Conservation (phyloP, 1,284 basidiomycete species). For the Ceratobasidium sp. region DNA sequence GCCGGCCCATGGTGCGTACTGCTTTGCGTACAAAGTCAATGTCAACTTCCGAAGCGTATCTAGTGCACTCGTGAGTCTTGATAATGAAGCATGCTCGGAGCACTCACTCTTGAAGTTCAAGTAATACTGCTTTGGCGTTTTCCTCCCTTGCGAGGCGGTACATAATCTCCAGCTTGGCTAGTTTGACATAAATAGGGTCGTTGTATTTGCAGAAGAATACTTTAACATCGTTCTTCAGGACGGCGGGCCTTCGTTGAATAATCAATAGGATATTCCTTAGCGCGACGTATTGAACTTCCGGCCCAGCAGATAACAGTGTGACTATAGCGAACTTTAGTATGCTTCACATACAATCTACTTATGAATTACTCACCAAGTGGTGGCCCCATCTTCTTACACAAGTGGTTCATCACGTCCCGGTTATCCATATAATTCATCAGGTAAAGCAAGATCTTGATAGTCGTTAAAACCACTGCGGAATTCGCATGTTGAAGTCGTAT, state of each 20-base stretch:
- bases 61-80: conserved; percentile 49
- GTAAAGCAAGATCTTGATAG: conserved; percentile 94
- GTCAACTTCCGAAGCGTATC: conserved; percentile 97
- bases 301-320: conserved; percentile 90
- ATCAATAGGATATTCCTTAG: conserved; percentile 95
- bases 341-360: conserved; percentile 1
- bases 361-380: conserved; percentile 73
- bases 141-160: conserved; percentile 89
- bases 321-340: conserved; percentile 58
- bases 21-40: conserved; percentile 98
- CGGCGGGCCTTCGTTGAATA: conserved; percentile 89
- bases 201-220: conserved; percentile 99
- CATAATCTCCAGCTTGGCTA: conserved; percentile 99
- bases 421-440: conserved; percentile 99
- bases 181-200: conserved; percentile 98
- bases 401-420: conserved; percentile 79
- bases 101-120: conserved; percentile 90
- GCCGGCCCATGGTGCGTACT: conserved; percentile 91
- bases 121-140: conserved; percentile 88
- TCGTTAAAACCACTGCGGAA: conserved; percentile 91
- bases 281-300: conserved; percentile 98
- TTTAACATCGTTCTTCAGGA: conserved; percentile 95
- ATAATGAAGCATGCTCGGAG: neutral
- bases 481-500: conserved; percentile 91
- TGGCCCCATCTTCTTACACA: conserved; percentile 97